Evolutionary conservation across 106 monocot species (phyloP).

Genomic region (Cymbidium sinense): DNA sequence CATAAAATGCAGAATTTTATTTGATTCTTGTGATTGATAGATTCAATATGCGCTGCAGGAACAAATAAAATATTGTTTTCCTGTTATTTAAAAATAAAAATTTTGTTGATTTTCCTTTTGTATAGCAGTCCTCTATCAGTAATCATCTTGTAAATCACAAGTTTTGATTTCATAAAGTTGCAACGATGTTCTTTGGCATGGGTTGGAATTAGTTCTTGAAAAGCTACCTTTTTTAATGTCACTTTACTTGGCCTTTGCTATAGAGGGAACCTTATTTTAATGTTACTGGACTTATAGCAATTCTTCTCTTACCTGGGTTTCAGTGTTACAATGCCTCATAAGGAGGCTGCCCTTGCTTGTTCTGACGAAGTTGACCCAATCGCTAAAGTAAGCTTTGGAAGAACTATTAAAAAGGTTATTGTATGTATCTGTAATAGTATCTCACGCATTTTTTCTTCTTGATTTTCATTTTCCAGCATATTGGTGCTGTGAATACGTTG

Average conservation of each 20-base stretch:
- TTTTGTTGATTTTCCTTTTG: background rate
- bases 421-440: background rate
- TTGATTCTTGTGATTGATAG: background rate
- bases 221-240: background rate
- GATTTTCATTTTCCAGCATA: conserved; percentile 42
- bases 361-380: conserved; percentile 91
- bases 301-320: conserved; percentile 12
- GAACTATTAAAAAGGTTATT: background rate
- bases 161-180: background rate
- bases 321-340: conserved; percentile 83
- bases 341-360: conserved; percentile 62
- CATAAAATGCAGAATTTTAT: background rate
- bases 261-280: background rate
- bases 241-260: too few relatives aligned
- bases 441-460: conserved; percentile 1
- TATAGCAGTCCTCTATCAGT: background rate
- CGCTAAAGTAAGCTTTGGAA: conserved; percentile 50
- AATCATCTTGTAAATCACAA: background rate
- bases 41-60: background rate
- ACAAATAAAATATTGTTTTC: background rate
- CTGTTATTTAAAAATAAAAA: background rate
- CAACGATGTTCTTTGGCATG: background rate
- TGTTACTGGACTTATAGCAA: background rate
- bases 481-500: conserved; percentile 94
- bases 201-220: background rate